Percentiles rank a stretch among this genome's conserved stretches.
Evolutionary conservation across 805 yeast genomes (phyloP).

Genomic region (Pichia paraexigua): DNA sequence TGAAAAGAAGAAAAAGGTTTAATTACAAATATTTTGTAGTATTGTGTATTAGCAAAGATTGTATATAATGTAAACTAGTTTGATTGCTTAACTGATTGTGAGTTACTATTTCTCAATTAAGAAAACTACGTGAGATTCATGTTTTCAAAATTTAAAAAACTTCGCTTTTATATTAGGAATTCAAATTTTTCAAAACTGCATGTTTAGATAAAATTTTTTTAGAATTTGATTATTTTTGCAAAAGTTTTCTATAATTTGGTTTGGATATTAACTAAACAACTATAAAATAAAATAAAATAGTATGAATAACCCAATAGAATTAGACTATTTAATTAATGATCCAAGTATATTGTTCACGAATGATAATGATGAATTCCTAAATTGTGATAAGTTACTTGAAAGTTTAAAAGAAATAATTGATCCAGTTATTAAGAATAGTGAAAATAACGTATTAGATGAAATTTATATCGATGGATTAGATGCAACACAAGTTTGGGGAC

Average conservation of each 20-base stretch:
- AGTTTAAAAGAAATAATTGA: conserved; percentile 11
- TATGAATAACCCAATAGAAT: not conserved
- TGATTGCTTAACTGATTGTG: not conserved
- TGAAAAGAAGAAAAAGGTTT: conserved; percentile 5
- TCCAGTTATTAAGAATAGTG: conserved; percentile 26
- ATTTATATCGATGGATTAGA: conserved; percentile 80
- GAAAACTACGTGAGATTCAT: not conserved
- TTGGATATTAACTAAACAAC: not conserved
- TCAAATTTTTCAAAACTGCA: not conserved
- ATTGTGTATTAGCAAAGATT: not conserved
- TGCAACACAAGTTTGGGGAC: conserved; percentile 90
- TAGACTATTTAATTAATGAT: conserved; percentile 6
- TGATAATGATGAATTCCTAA: not conserved
- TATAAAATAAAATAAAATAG: not conserved
- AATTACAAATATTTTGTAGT: not conserved
- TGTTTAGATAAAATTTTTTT: not conserved
- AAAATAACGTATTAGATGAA: conserved; percentile 65
- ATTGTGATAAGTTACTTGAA: conserved; percentile 8
- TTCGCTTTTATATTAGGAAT: not conserved
- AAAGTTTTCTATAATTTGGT: not conserved
- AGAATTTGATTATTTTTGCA: not conserved
- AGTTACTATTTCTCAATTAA: not conserved
- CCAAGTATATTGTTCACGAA: conserved; percentile 8
- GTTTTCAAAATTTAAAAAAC: not conserved
- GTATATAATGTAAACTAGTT: not conserved